phyloP scores from a whole-genome alignment of 1,284 basidiomycete species.

The Ceratobasidium sp. region DNA sequence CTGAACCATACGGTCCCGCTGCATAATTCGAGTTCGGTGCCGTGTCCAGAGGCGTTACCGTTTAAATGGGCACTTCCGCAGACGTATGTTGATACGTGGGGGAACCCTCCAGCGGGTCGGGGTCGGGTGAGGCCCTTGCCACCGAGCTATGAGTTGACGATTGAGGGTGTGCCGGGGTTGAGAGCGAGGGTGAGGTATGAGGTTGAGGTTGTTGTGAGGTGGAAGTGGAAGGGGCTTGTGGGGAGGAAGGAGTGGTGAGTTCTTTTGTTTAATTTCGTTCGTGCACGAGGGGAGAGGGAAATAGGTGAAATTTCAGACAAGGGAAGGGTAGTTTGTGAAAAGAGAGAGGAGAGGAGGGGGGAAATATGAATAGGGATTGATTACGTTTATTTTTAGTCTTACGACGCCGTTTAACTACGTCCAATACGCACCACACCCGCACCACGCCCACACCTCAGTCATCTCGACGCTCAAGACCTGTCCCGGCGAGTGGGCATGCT shows the following conservation, averaged over 20 bases:
- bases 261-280: not conserved
- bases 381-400: constrained; percentile 35
- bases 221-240: constrained; percentile 48
- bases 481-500: constrained; percentile 49
- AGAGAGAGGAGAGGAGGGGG: not conserved
- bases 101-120: constrained; percentile 27
- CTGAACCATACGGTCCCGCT: constrained; percentile 26
- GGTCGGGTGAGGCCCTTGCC: constrained; percentile 43
- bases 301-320: no score
- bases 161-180: constrained; percentile 47
- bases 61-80: constrained; percentile 45
- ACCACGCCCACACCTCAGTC: constrained; percentile 46
- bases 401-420: constrained; percentile 46
- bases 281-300: not conserved
- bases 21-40: constrained; percentile 14
- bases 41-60: constrained; percentile 23
- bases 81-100: constrained; percentile 41
- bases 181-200: constrained; percentile 47
- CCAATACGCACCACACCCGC: constrained; percentile 45
- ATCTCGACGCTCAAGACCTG: constrained; percentile 48
- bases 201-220: constrained; percentile 42
- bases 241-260: constrained; percentile 42
- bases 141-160: constrained; percentile 45
- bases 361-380: not conserved
- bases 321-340: no score